These are phyloP conservation scores for Balansia obtecta DNA, from an alignment of 2,329 filamentous ascomycete species.

Conservation along the genomic window DNA sequence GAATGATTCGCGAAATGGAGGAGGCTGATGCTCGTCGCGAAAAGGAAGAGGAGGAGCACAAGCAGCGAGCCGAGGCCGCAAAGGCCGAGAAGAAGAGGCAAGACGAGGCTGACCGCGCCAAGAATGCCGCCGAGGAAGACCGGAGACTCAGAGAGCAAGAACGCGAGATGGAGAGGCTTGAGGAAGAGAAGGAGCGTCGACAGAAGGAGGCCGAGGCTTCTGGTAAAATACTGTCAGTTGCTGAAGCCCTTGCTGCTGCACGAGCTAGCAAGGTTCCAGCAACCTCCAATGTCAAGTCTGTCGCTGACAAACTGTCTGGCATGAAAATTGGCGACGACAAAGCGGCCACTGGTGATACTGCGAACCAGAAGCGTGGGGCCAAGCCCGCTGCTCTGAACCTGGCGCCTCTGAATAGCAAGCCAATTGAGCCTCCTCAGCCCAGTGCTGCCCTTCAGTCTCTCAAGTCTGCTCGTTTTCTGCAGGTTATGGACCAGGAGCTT, in stretches of 20 bases:
- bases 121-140: constrained; percentile 43
- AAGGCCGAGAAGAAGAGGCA: constrained; percentile 36
- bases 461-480: constrained; percentile 80
- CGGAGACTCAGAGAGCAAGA: constrained; percentile 61
- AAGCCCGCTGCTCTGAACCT: constrained; percentile 88
- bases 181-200: constrained; percentile 55
- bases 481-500: constrained; percentile 62
- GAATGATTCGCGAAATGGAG: constrained; percentile 51
- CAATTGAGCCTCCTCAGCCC: constrained; percentile 81
- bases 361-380: constrained; percentile 43
- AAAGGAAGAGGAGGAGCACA: constrained; percentile 31
- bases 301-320: constrained; percentile 37
- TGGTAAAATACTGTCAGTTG: constrained; percentile 33
- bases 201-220: constrained; percentile 38
- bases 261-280: constrained; percentile 27
- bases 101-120: constrained; percentile 30
- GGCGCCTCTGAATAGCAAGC: constrained; percentile 66
- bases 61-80: constrained; percentile 34
- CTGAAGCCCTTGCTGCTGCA: constrained; percentile 36
- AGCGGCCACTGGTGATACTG: constrained; percentile 28
- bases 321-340: constrained; percentile 35
- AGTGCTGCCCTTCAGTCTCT: constrained; percentile 89
- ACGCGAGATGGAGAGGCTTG: constrained; percentile 57
- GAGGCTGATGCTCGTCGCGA: constrained; percentile 39
- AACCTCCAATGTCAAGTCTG: constrained; percentile 24